Evolutionary conservation across 805 yeast species (phyloP).

Genomic region (Yamadazyma endophytica): DNA sequence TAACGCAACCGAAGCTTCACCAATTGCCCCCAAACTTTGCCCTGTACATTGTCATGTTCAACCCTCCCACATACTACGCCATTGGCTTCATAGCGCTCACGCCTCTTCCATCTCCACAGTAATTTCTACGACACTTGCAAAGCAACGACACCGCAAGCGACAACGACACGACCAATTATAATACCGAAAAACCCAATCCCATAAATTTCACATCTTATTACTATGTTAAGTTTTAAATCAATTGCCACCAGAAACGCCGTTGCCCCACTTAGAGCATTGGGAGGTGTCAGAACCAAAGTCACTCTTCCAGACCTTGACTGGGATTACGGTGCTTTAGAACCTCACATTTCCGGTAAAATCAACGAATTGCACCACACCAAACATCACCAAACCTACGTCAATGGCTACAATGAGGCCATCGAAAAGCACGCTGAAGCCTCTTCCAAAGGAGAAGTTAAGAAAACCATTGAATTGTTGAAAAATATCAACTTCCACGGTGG

Average conservation of each 20-base stretch:
- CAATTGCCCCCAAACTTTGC: too few relatives aligned
- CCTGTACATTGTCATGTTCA: too few relatives aligned
- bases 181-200: too few relatives aligned
- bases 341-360: slow-evolving; percentile 42
- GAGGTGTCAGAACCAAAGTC: slow-evolving; percentile 26
- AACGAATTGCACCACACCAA: slow-evolving; percentile 47
- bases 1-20: too few relatives aligned
- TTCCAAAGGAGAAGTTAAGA: slow-evolving; percentile 22
- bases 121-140: too few relatives aligned
- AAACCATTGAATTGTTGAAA: slow-evolving; percentile 41
- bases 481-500: slow-evolving; percentile 49
- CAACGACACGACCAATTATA: too few relatives aligned
- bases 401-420: slow-evolving; percentile 43
- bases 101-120: too few relatives aligned
- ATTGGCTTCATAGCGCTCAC: too few relatives aligned
- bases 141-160: too few relatives aligned
- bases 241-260: slow-evolving; percentile 2
- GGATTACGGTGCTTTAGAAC: slow-evolving; percentile 46
- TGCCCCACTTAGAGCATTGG: slow-evolving; percentile 10
- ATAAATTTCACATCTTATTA: too few relatives aligned
- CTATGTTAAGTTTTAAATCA: too few relatives aligned
- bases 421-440: slow-evolving; percentile 25
- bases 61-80: too few relatives aligned
- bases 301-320: slow-evolving; percentile 43
- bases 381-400: slow-evolving; percentile 49